These are phyloP conservation scores for Cornus suecica DNA, from an alignment of 148 eudicot genomes.

Conservation along the genomic window DNA sequence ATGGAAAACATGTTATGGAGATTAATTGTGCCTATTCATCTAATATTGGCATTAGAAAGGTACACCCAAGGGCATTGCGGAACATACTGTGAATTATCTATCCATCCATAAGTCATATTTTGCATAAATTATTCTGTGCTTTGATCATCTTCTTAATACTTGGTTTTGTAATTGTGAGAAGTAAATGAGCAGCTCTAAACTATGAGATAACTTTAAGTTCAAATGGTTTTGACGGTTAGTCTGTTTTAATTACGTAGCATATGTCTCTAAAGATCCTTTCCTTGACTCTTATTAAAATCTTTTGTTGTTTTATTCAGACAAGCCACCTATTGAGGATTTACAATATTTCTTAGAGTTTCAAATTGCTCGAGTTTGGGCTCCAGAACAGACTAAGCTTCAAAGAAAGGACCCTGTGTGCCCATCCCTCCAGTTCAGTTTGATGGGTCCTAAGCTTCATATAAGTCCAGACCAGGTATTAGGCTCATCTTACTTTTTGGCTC, in stretches of 20 bases:
- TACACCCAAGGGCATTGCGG: not conserved
- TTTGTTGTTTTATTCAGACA: conserved; percentile 48
- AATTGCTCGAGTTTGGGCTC: conserved; percentile 93
- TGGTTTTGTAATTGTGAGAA: no score
- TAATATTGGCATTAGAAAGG: not conserved
- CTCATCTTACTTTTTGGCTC: no score
- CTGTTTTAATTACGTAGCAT: not conserved
- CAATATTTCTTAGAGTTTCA: conserved; percentile 96
- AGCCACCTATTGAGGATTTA: conserved; percentile 98
- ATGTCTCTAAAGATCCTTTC: not conserved
- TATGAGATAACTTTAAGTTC: no score
- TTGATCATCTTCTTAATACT: no score
- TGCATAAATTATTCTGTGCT: not conserved
- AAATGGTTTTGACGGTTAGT: not conserved
- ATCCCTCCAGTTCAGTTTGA: conserved; percentile 92
- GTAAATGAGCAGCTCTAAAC: no score
- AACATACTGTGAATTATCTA: not conserved
- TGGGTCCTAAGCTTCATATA: conserved; percentile 93
- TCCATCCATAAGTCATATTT: no score
- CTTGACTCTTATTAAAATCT: not conserved
- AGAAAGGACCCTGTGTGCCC: conserved; percentile 92
- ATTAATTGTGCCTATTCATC: not conserved
- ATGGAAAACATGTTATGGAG: not conserved
- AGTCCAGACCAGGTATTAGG: conserved; percentile 83
- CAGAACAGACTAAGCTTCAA: conserved; percentile 74